Evolutionary conservation across 208 protist genomes (phyloP), one percentile per base, ranked within the genome.

Genomic region (Giardia muris): DNA sequence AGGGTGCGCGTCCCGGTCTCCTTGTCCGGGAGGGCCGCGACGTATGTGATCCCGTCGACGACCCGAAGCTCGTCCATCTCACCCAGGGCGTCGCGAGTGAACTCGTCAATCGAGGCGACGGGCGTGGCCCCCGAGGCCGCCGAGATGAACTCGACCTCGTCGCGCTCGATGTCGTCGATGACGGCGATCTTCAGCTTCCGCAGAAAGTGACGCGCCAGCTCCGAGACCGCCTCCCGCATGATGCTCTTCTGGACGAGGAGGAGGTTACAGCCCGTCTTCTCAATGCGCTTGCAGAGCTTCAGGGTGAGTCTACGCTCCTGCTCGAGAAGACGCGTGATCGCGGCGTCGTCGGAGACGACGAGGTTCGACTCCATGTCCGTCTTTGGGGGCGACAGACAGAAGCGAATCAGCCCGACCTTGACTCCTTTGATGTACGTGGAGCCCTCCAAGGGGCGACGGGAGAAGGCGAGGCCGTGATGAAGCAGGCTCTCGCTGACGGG

Each of bases 241-340:
- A 99, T 99, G 43, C 95, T 98, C 95, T 99, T 99, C 95, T 99
- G 98, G 43, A 99, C 96, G 43, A 99, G 96, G n/a, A 99, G 94
- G 19, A 99, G 98, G 94, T 99, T 99, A 94, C 97, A 98, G 46
- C 97, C 97, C 19, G 95, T 95, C 92, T 99, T 98, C 93, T 97
- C 96, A 94, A 99, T 99, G 86, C 96, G 94, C 93, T 98, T 98
- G 94, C 97, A 98, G 30, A 99, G 93, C 22, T 98, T 95, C 4
- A 98, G 94, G 67, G 99, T 97, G 94, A 99, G 98, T 92, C 97
- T 96, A 87, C 97, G 95, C 95, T 99, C 98, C 95, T 99, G 97
- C 94, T 96, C 96, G 0, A 99, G 93, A 0, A 98, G 96, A 46
- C 97, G 96, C 94, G 99, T 98, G 96, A 99, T 99, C 94, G 48